phyloP scores from a whole-genome alignment of 805 yeast species.

The Saturnispora quitensis region DNA sequence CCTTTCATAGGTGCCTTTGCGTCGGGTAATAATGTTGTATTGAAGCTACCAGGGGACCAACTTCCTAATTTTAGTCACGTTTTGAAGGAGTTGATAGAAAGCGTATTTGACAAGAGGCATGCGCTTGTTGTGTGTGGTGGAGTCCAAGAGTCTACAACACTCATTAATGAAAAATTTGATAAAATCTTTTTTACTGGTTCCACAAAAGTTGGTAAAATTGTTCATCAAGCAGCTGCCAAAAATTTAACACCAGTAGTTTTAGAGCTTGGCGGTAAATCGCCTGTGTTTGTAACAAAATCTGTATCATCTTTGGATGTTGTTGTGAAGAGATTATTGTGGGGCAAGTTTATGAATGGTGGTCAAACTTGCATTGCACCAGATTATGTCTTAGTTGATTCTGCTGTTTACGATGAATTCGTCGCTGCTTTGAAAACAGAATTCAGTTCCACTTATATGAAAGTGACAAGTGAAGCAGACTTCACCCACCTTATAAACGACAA shows the following conservation, averaged over 20 bases:
- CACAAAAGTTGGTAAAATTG: constrained; percentile 61
- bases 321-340: constrained; percentile 66
- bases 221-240: constrained; percentile 78
- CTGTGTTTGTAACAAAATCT: constrained; percentile 45
- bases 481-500: constrained; percentile 54
- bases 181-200: constrained; percentile 85
- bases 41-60: constrained; percentile 62
- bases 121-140: constrained; percentile 67
- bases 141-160: constrained; percentile 44
- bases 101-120: constrained; percentile 46
- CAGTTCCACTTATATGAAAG: constrained; percentile 29
- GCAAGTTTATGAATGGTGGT: constrained; percentile 74
- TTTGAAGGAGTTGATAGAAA: constrained; percentile 45
- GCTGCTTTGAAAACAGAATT: neutral
- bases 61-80: constrained; percentile 52
- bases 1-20: constrained; percentile 77
- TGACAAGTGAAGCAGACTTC: constrained; percentile 31
- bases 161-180: constrained; percentile 63
- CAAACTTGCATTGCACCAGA: constrained; percentile 91
- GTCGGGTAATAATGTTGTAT: constrained; percentile 72
- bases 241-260: constrained; percentile 69
- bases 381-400: constrained; percentile 58
- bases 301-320: constrained; percentile 29
- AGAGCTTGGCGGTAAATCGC: constrained; percentile 92
- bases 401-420: constrained; percentile 44